phyloP scores from a whole-genome alignment of 2,329 filamentous ascomycete genomes.

The Calonectria pteridis region DNA sequence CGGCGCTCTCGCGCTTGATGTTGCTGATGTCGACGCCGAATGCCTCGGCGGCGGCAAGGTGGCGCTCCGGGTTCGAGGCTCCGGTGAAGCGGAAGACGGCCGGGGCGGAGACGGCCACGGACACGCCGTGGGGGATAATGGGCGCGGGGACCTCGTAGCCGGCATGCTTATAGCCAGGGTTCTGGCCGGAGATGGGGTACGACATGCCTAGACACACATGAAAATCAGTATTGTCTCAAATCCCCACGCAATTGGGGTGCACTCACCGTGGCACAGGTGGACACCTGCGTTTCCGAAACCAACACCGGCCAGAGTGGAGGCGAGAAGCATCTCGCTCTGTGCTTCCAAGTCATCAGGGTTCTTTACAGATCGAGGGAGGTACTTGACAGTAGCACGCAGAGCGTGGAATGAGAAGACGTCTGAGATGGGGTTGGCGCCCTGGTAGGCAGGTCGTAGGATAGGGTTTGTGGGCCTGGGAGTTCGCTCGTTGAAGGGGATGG shows the following conservation, averaged over 20 bases:
- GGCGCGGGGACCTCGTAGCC: slow-evolving; percentile 84
- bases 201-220: slow-evolving; percentile 77
- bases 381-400: slow-evolving; percentile 86
- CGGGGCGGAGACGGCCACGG: slow-evolving; percentile 91
- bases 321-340: slow-evolving; percentile 94
- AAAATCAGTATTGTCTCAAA: background rate
- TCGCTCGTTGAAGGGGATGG: slow-evolving; percentile 92
- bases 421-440: slow-evolving; percentile 96
- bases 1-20: slow-evolving; percentile 90
- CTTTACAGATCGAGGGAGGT: slow-evolving; percentile 86
- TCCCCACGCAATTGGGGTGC: background rate
- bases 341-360: slow-evolving; percentile 94
- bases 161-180: slow-evolving; percentile 86
- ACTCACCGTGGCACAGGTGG: slow-evolving; percentile 75
- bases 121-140: slow-evolving; percentile 96
- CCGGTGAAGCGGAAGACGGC: slow-evolving; percentile 95
- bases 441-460: slow-evolving; percentile 91
- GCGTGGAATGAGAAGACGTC: slow-evolving; percentile 96
- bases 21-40: slow-evolving; percentile 92
- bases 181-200: slow-evolving; percentile 96
- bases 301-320: slow-evolving; percentile 92
- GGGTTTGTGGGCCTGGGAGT: slow-evolving; percentile 88
- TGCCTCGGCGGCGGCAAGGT: slow-evolving; percentile 87
- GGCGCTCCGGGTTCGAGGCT: slow-evolving; percentile 90
- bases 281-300: slow-evolving; percentile 98